Evolutionary conservation across 208 protist genomes (phyloP).

Genomic region (Jaenimonas drosophilae): DNA sequence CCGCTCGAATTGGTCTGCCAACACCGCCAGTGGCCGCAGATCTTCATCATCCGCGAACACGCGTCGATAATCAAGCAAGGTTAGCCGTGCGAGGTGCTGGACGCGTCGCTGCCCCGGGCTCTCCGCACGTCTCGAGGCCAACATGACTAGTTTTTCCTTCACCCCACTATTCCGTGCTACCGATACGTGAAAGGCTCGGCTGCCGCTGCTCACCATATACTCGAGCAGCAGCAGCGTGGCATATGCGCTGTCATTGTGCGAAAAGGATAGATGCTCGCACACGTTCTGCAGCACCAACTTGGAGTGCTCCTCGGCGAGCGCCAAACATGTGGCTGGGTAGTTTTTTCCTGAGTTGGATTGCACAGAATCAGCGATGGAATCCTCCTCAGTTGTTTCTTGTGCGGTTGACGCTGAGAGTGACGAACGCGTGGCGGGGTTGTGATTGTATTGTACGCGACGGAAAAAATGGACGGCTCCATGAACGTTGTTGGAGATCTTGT

Average conservation of each 20-base stretch:
- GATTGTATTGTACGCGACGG: too few species aligned
- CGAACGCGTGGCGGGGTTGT: too few species aligned
- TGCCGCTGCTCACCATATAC: constrained; percentile 61
- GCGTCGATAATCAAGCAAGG: constrained; percentile 78
- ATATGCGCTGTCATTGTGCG: constrained; percentile 21
- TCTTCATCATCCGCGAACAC: constrained; percentile 70
- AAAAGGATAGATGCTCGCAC: constrained; percentile 17
- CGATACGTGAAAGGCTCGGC: constrained; percentile 60
- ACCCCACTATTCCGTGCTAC: constrained; percentile 36
- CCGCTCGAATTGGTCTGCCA: constrained; percentile 48
- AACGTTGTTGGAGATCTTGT: constrained; percentile 21
- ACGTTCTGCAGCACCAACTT: constrained; percentile 35
- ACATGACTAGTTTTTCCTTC: constrained; percentile 51
- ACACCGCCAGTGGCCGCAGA: constrained; percentile 32
- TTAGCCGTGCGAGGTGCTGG: constrained; percentile 59
- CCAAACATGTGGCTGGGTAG: constrained; percentile 28
- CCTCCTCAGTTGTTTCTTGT: too few species aligned
- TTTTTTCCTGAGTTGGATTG: constrained; percentile 2
- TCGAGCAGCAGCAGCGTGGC: constrained; percentile 57
- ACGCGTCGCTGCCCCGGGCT: constrained; percentile 31
- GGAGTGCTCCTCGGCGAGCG: constrained; percentile 42
- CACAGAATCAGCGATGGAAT: constrained; percentile 30
- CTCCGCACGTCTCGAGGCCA: constrained; percentile 40
- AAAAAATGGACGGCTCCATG: too few species aligned
- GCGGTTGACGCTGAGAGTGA: too few species aligned